Evolutionary conservation across 768 basidiomycete genomes (phyloP).

Genomic region (Imleria badia): DNA sequence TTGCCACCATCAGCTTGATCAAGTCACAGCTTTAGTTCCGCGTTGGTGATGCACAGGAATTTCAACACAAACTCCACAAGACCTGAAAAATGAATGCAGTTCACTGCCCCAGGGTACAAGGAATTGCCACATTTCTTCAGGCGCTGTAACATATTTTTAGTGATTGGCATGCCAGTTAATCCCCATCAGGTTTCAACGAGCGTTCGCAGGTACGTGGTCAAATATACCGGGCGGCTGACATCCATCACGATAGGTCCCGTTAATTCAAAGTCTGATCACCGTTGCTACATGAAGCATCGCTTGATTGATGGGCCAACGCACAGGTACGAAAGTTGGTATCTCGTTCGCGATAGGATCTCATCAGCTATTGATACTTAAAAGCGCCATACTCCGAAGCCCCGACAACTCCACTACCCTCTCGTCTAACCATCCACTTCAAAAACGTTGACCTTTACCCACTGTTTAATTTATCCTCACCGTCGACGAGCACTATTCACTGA

Average conservation of each 20-base stretch:
- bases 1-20: too few relatives aligned
- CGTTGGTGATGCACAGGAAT: too few relatives aligned
- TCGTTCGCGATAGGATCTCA: neutral
- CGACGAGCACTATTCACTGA: neutral
- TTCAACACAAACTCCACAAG: too few relatives aligned
- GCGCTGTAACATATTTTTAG: too few relatives aligned
- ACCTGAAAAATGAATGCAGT: too few relatives aligned
- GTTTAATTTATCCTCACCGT: slow-evolving; percentile 1
- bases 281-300: slow-evolving; percentile 4
- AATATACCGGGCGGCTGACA: neutral
- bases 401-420: neutral
- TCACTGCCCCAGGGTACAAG: too few relatives aligned
- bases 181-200: too few relatives aligned
- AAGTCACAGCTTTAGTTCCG: too few relatives aligned
- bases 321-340: neutral
- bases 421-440: neutral
- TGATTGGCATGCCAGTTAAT: too few relatives aligned
- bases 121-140: too few relatives aligned
- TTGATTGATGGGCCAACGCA: slow-evolving; percentile 9
- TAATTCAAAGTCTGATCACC: neutral
- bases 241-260: neutral
- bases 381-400: too few relatives aligned
- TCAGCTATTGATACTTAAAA: slow-evolving; percentile 11
- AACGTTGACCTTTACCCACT: neutral
- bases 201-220: neutral